Conservation (phyloP, 1,284 basidiomycete species). For the Moniliella sp. region DNA sequence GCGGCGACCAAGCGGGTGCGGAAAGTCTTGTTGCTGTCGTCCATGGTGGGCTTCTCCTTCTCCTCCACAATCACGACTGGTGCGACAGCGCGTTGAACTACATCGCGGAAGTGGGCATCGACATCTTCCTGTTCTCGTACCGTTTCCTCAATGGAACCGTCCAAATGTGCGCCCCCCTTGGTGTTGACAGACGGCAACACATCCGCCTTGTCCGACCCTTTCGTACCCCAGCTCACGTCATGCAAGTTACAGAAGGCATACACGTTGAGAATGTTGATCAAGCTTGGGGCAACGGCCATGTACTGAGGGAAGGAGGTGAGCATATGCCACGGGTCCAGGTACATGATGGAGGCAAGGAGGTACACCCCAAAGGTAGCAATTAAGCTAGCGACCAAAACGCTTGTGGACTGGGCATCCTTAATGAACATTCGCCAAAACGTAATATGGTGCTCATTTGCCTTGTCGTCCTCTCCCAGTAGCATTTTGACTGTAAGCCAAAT, state of each 20-base stretch:
- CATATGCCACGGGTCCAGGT: conserved; percentile 95
- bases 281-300: conserved; percentile 58
- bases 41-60: conserved; percentile 61
- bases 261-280: conserved; percentile 80
- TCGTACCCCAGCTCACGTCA: conserved; percentile 65
- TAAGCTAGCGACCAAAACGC: conserved; percentile 26
- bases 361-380: conserved; percentile 31
- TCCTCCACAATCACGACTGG: conserved; percentile 52
- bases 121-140: conserved; percentile 51
- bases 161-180: too few relatives aligned
- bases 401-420: conserved; percentile 18
- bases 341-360: conserved; percentile 63
- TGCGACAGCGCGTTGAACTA: conserved; percentile 71
- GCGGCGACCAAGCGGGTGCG: conserved; percentile 31
- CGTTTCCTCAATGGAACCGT: conserved; percentile 44
- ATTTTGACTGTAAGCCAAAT: conserved; percentile 26
- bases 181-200: conserved; percentile 69
- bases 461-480: too few relatives aligned
- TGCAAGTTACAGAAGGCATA: conserved; percentile 60
- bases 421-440: conserved; percentile 11
- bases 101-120: conserved; percentile 77
- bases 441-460: conserved; percentile 2
- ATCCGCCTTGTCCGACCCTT: conserved; percentile 84
- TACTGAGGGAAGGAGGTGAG: conserved; percentile 89
- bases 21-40: conserved; percentile 35